phyloP scores from a whole-genome alignment of 2,329 filamentous ascomycete species.

The Zymoseptoria crescenta region DNA sequence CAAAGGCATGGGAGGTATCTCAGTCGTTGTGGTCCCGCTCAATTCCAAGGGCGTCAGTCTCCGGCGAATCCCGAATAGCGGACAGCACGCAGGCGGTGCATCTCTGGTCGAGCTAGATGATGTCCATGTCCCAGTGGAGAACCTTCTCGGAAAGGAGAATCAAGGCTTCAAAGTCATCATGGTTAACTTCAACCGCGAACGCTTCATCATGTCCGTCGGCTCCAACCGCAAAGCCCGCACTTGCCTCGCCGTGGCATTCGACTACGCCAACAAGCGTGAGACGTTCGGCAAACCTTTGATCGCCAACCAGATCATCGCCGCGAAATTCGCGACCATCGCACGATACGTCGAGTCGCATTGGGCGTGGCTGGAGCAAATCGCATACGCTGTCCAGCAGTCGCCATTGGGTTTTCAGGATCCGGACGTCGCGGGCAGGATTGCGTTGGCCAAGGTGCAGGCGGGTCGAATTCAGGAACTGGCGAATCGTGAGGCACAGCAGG shows the following conservation, averaged over 20 bases:
- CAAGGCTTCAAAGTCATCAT: conserved; percentile 52
- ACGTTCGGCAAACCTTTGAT: conserved; percentile 31
- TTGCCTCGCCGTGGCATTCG: conserved; percentile 22
- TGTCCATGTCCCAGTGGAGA: conserved; percentile 46
- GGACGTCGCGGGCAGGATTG: conserved; percentile 46
- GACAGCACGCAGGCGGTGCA: conserved; percentile 56
- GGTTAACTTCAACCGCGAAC: conserved; percentile 52
- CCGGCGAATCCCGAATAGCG: conserved; percentile 54
- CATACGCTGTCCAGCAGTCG: conserved; percentile 25
- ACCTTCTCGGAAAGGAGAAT: conserved; percentile 49
- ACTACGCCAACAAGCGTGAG: conserved; percentile 27
- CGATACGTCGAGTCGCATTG: conserved; percentile 27
- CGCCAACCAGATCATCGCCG: conserved; percentile 27
- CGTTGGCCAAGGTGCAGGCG: conserved; percentile 45
- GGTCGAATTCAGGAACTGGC: conserved; percentile 47
- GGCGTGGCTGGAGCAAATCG: conserved; percentile 27
- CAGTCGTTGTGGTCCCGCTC: conserved; percentile 51
- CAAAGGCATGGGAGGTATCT: conserved; percentile 40
- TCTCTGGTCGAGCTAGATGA: conserved; percentile 45
- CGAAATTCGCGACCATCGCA: conserved; percentile 27
- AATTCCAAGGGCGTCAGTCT: conserved; percentile 43
- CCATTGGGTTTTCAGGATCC: conserved; percentile 24
- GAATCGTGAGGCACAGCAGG: conserved; percentile 49
- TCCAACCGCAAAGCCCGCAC: conserved; percentile 48
- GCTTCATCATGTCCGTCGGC: conserved; percentile 50